These are phyloP conservation scores for Colletotrichum aenigma DNA, from an alignment of 2,329 filamentous ascomycete species.

Conservation along the genomic window DNA sequence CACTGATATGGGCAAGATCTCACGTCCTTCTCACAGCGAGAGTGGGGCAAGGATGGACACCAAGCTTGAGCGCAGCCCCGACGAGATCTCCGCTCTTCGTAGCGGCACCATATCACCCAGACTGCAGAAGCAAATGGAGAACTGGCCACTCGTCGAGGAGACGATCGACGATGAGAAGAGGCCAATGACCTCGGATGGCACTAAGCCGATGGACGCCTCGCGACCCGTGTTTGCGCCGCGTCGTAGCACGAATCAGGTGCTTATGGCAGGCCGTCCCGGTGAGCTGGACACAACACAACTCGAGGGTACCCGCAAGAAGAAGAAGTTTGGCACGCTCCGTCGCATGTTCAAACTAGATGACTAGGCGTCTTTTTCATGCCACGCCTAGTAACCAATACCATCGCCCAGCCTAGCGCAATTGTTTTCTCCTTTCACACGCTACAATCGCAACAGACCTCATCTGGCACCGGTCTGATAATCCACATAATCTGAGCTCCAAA, in stretches of 20 bases:
- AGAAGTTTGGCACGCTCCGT: slow-evolving; percentile 71
- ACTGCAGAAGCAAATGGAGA: slow-evolving; percentile 32
- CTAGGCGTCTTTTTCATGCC: slow-evolving; percentile 29
- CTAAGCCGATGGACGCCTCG: slow-evolving; percentile 8
- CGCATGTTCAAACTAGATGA: slow-evolving; percentile 64
- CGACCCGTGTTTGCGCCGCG: slow-evolving; percentile 37
- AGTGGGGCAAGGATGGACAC: slow-evolving; percentile 68
- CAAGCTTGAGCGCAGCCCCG: slow-evolving; percentile 61
- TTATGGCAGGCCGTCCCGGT: neutral
- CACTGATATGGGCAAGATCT: slow-evolving; percentile 54
- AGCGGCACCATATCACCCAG: slow-evolving; percentile 31
- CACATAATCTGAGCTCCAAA: neutral
- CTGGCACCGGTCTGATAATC: neutral
- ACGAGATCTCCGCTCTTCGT: slow-evolving; percentile 54
- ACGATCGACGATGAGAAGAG: slow-evolving; percentile 26
- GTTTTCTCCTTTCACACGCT: neutral
- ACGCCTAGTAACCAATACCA: neutral
- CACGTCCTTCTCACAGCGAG: slow-evolving; percentile 56
- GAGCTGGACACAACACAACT: slow-evolving; percentile 12
- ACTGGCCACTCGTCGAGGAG: slow-evolving; percentile 53
- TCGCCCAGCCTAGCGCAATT: neutral
- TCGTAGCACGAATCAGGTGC: slow-evolving; percentile 38
- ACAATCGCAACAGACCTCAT: neutral
- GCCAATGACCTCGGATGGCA: slow-evolving; percentile 38
- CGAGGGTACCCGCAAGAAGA: slow-evolving; percentile 41